Base-by-base conservation (phyloP, 441 rosid species). In the Gossypium lobatum region DNA sequence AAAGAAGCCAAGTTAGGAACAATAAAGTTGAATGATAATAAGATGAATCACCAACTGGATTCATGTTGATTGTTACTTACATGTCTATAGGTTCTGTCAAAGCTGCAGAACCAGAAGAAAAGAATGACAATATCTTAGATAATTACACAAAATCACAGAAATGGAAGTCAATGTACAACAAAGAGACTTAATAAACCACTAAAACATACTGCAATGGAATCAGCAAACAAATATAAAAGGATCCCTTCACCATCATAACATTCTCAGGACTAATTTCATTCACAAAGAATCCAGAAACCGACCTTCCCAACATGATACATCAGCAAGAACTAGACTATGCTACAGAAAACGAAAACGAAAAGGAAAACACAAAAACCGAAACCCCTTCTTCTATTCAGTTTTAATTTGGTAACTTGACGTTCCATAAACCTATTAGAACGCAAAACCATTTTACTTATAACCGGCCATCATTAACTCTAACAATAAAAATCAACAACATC, bases 31-130 rank as follows among this genome's bases (percentile, higher is more conserved):
- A 60, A 34, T 17, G 26, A 34, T 10, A 6, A 1, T 59, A 4
- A 3, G 37, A 6, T 52, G n/a, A 28, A 37, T 25, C 23, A 18
- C 26, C 54, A 26, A 58, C 39, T 60, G 4, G 54, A 8, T 7
- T 64, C 67, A 20, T 2, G 3, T 0, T 50, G 6, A 21, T 28
- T 61, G n/a, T 25, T 17, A 82, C 94, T 91, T 89, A 88, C 98
- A 90, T 77, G 85, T 94, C 98, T 76, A 94, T 88, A 39, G 97
- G 80, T 79, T 94, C 98, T 1, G 90, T 81, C 45, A 92, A 81
- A 72, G 98, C 97, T 93, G 91, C 86, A 78, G 78, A 75, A 74
- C 74, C 73, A 80, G 76, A 21, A 42, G 42, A 37, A 37, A 55
- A 59, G 26, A 72, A 70, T 25, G 39, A 9, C 1, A 6, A n/a